These are phyloP conservation scores for Pseudoturritis turrita DNA, from an alignment of 345 rosid genomes.

Conservation along the genomic window DNA sequence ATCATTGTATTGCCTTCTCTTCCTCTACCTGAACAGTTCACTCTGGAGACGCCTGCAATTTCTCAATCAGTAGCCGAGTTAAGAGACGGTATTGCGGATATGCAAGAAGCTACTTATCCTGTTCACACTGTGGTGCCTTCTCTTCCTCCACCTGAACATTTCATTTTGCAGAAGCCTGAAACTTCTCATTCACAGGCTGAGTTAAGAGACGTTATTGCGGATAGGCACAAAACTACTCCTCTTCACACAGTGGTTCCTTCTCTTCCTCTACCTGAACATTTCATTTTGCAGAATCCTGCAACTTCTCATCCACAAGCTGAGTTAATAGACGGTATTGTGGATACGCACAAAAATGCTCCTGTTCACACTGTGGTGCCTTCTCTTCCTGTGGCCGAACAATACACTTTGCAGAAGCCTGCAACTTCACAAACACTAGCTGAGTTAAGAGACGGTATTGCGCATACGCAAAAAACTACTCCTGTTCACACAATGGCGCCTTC, in stretches of 20 bases:
- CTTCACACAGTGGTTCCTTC: slow-evolving; percentile 28
- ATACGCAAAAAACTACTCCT: slow-evolving; percentile 4
- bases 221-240: slow-evolving; percentile 4
- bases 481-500: slow-evolving; percentile 24
- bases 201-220: slow-evolving; percentile 23
- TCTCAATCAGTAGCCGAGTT: slow-evolving; percentile 30
- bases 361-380: slow-evolving; percentile 42
- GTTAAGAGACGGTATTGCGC: slow-evolving; percentile 16
- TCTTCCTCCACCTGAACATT: slow-evolving; percentile 22
- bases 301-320: slow-evolving; percentile 28
- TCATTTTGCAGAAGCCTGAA: slow-evolving; percentile 30
- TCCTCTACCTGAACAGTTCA: slow-evolving; percentile 25
- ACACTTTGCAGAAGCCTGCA: slow-evolving; percentile 21
- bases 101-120: not conserved
- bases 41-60: slow-evolving; percentile 34
- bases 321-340: slow-evolving; percentile 22
- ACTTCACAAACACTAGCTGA: slow-evolving; percentile 26
- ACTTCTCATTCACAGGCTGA: slow-evolving; percentile 28
- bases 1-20: slow-evolving; percentile 62
- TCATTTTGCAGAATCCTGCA: slow-evolving; percentile 13
- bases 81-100: slow-evolving; percentile 18
- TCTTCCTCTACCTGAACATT: slow-evolving; percentile 14
- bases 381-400: slow-evolving; percentile 15
- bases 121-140: slow-evolving; percentile 28
- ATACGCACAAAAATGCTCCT: slow-evolving; percentile 2